Percentiles rank a stretch among this genome's conserved stretches.
Evolutionary conservation across 495 filamentous ascomycete species (phyloP).

Genomic region (Daldinia bambusicola): DNA sequence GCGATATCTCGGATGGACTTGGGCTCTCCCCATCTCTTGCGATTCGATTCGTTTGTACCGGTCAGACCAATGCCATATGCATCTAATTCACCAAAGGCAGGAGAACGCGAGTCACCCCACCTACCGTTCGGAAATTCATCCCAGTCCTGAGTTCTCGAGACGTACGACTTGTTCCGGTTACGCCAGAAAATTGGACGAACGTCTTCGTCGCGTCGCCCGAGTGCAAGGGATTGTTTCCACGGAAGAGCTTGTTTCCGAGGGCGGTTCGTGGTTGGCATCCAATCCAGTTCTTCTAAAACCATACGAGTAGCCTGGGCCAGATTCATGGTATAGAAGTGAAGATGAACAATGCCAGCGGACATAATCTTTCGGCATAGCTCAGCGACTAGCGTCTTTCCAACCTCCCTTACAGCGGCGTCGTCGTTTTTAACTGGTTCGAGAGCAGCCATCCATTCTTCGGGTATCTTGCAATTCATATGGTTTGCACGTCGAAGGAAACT

Average conservation of each 20-base stretch:
- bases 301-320: constrained; percentile 92
- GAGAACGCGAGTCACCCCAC: constrained; percentile 97
- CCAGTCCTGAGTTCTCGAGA: constrained; percentile 96
- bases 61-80: constrained; percentile 94
- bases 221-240: constrained; percentile 92
- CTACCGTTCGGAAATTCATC: constrained; percentile 99
- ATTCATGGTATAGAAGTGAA: constrained; percentile 99
- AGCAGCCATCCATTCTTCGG: constrained; percentile 78
- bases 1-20: constrained; percentile 81
- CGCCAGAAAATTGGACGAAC: constrained; percentile 99
- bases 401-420: constrained; percentile 88
- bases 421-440: constrained; percentile 97
- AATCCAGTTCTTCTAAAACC: constrained; percentile 87
- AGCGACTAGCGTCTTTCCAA: constrained; percentile 89
- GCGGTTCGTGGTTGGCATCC: constrained; percentile 77
- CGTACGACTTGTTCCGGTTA: constrained; percentile 94
- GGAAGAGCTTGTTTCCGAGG: constrained; percentile 86
- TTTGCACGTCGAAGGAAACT: constrained; percentile 88
- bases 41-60: constrained; percentile 96
- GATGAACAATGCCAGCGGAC: constrained; percentile 80
- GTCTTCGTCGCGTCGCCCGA: constrained; percentile 90
- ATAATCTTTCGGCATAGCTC: constrained; percentile 90
- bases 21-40: constrained; percentile 93
- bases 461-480: constrained; percentile 86
- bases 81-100: constrained; percentile 96